These are phyloP conservation scores for Fusarium xyrophilum DNA, from an alignment of 2,329 filamentous ascomycete genomes.

Conservation along the genomic window DNA sequence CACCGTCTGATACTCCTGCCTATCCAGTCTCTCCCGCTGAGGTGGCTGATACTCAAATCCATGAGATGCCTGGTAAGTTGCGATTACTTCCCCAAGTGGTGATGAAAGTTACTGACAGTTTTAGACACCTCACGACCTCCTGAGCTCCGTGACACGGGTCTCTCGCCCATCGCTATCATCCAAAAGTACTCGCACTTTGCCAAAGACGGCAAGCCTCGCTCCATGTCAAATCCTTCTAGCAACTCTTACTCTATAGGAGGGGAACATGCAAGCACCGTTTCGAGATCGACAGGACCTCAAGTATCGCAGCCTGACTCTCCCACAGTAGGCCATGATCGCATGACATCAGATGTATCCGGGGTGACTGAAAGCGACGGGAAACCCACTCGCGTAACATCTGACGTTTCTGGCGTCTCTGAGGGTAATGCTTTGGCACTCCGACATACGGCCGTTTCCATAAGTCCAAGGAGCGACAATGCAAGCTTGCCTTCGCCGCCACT, in stretches of 20 bases:
- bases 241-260: slow-evolving; percentile 35
- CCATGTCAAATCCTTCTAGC: slow-evolving; percentile 36
- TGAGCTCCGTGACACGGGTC: slow-evolving; percentile 56
- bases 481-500: slow-evolving; percentile 11
- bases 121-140: slow-evolving; percentile 53
- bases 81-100: fast-evolving
- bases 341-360: slow-evolving; percentile 36
- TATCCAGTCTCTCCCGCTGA: slow-evolving; percentile 42
- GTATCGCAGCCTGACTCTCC: slow-evolving; percentile 13
- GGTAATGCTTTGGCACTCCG: slow-evolving; percentile 32
- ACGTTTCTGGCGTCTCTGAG: slow-evolving; percentile 37
- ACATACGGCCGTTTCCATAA: slow-evolving; percentile 25
- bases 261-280: slow-evolving; percentile 42
- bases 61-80: slow-evolving; percentile 56
- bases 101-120: background rate
- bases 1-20: slow-evolving; percentile 25
- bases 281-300: slow-evolving; percentile 38
- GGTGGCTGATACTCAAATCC: slow-evolving; percentile 53
- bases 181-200: slow-evolving; percentile 44
- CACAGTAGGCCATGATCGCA: slow-evolving; percentile 18
- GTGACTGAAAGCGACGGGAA: slow-evolving; percentile 12
- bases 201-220: slow-evolving; percentile 14
- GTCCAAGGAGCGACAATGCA: slow-evolving; percentile 25
- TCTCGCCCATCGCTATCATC: slow-evolving; percentile 51
- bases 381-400: slow-evolving; percentile 30